A percentile compares a stretch with the other conserved stretches of the same genome.
Evolutionary conservation across 495 filamentous ascomycete species (phyloP).

Genomic region (Ramalina peruviana): DNA sequence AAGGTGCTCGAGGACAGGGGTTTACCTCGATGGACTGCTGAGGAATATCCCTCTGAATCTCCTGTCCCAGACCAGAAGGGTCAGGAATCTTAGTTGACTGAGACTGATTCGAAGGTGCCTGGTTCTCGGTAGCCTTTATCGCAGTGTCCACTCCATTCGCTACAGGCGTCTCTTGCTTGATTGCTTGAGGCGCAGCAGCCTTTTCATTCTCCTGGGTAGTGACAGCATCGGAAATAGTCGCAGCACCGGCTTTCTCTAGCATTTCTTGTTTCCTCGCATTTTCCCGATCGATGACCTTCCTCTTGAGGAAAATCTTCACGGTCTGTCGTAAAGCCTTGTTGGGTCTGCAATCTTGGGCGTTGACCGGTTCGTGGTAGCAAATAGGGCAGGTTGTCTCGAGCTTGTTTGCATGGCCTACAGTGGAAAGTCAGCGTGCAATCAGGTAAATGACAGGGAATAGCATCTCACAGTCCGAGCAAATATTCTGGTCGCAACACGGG

Average conservation of each 20-base stretch:
- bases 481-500: constrained; percentile 89
- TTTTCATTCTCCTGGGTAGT: constrained; percentile 8
- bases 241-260: constrained; percentile 17
- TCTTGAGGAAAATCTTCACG: constrained; percentile 83
- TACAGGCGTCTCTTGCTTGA: constrained; percentile 1
- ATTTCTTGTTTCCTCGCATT: constrained; percentile 33
- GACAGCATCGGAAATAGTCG: constrained; percentile 21
- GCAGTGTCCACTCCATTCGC: constrained; percentile 12
- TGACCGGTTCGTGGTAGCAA: constrained; percentile 79
- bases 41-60: constrained; percentile 23
- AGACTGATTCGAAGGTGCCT: neutral
- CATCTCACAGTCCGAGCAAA: constrained; percentile 76
- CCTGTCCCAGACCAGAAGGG: constrained; percentile 10
- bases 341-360: constrained; percentile 71
- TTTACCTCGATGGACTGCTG: constrained; percentile 29
- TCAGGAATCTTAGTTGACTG: neutral
- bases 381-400: constrained; percentile 68
- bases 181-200: constrained; percentile 1
- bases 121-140: neutral
- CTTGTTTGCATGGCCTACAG: constrained; percentile 58
- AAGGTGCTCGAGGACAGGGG: neutral
- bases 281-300: constrained; percentile 45
- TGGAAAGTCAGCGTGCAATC: constrained; percentile 15
- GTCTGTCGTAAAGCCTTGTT: constrained; percentile 81
- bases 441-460: neutral